Evolutionary conservation across 192 early-diverging fungal genomes (phyloP), one percentile per base, ranked within the genome.

Genomic region (Powellomyces hirtus): DNA sequence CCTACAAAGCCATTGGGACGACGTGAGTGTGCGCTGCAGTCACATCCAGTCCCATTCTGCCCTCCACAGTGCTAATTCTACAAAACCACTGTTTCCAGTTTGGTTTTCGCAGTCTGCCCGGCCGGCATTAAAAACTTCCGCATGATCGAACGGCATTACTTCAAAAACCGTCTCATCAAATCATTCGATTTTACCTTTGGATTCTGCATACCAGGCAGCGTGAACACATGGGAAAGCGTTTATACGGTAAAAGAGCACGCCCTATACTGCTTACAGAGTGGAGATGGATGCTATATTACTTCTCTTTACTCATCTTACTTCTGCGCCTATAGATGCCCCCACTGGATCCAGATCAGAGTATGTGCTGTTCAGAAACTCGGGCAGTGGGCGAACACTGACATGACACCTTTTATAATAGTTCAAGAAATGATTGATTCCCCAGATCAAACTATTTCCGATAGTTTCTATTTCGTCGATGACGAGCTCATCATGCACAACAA

Each of bases 61-160:
- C n/a, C n/a, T n/a, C n/a, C n/a, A n/a, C n/a, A n/a, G n/a, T n/a
- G n/a, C n/a, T n/a, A n/a, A n/a, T n/a, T n/a, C n/a, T n/a, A n/a
- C n/a, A n/a, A n/a, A n/a, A n/a, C n/a, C n/a, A n/a, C n/a, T n/a
- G n/a, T n/a, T n/a, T 42, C 24, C 66, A 82, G 79, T 27, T 59
- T 86, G 16, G 74, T 79, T 5, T 86, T 86, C 69, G 80, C 82
- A 0, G 79, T 83, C 30, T 77, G 81, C 11, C 75, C 79, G 5
- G 44, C 58, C 42, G 72, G 68, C 35, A 66, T 86, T 27, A 46
- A 62, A 30, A 77, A 58, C n/a, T 81, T 86, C 27, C 66, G 84
- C 31, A 86, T 86, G 84, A 78, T 85, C 42, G 81, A 84, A 61
- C 59, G 76, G 22, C 81, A 84, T 33, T 85, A 85, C 64, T 86